These are phyloP conservation scores for Globisporangium camurandrum DNA, from an alignment of 352 stramenopile species.

Conservation along the genomic window DNA sequence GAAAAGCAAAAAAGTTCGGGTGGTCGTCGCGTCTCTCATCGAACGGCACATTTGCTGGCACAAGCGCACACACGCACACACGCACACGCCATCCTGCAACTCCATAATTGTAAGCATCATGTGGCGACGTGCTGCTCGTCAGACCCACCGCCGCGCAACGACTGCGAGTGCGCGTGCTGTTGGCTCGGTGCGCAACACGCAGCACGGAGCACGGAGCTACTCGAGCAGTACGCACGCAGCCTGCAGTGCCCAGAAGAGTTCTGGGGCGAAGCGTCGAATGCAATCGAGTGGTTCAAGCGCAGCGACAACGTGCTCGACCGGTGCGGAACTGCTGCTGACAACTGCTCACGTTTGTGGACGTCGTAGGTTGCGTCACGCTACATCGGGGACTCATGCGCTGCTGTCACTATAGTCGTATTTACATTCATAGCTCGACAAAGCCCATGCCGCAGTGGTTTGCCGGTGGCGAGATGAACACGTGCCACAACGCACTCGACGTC, in stretches of 20 bases:
- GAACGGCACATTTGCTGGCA: too few species aligned
- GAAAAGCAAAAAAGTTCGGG: too few species aligned
- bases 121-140: slow-evolving; percentile 4
- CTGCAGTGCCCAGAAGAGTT: slow-evolving; percentile 21
- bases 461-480: slow-evolving; percentile 59
- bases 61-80: too few species aligned
- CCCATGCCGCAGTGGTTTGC: slow-evolving; percentile 39
- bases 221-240: slow-evolving; percentile 23
- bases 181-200: slow-evolving; percentile 7
- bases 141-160: not conserved
- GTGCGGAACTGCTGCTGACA: slow-evolving; percentile 9
- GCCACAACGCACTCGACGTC: slow-evolving; percentile 59
- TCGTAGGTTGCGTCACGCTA: too few species aligned
- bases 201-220: slow-evolving; percentile 18
- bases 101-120: too few species aligned
- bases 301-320: slow-evolving; percentile 20
- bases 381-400: too few species aligned
- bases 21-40: too few species aligned
- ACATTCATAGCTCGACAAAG: slow-evolving; percentile 20
- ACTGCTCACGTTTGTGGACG: too few species aligned
- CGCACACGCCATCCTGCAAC: too few species aligned
- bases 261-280: slow-evolving; percentile 21
- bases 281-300: slow-evolving; percentile 28
- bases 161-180: not conserved
- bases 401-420: too few species aligned